These are phyloP conservation scores for Echium plantagineum DNA, from an alignment of 257 asterid genomes.

Conservation along the genomic window DNA sequence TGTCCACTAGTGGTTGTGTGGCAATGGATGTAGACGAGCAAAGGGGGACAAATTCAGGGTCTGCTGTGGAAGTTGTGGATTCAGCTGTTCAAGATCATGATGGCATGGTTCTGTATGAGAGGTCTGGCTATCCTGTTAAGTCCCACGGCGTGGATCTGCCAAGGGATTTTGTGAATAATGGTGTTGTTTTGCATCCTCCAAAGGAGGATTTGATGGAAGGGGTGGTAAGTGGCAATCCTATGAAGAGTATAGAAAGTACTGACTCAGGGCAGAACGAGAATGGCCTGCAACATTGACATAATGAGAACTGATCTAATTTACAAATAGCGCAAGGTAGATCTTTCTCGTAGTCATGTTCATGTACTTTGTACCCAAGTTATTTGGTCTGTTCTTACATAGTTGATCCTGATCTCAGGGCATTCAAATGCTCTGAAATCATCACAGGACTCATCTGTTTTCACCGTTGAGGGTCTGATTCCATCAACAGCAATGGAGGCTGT, in stretches of 20 bases:
- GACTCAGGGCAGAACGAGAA: background rate
- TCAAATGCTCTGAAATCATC: background rate
- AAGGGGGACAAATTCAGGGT: conserved; percentile 5
- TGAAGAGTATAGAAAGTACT: conserved; percentile 5
- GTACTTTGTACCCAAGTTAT: background rate
- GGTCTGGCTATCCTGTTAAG: conserved; percentile 13
- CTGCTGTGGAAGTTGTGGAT: conserved; percentile 8
- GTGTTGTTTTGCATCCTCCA: conserved; percentile 12
- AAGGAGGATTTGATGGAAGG: conserved; percentile 17
- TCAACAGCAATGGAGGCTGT: background rate
- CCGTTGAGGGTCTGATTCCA: background rate
- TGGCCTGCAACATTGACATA: conserved; percentile 11
- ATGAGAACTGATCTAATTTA: background rate
- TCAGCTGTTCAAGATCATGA: conserved; percentile 11
- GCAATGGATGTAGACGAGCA: conserved; percentile 46
- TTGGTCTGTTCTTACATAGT: background rate
- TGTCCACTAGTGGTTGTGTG: conserved; percentile 11
- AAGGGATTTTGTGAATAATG: conserved; percentile 18
- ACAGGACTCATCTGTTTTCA: background rate
- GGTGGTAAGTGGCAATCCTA: conserved; percentile 14
- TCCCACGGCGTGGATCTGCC: conserved; percentile 12
- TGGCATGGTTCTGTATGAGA: conserved; percentile 10
- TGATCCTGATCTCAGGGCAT: conserved; percentile 5
- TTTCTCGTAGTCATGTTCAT: background rate
- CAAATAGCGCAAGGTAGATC: background rate